phyloP scores from a whole-genome alignment of 306 rosid species.

The Sicyos edulis region DNA sequence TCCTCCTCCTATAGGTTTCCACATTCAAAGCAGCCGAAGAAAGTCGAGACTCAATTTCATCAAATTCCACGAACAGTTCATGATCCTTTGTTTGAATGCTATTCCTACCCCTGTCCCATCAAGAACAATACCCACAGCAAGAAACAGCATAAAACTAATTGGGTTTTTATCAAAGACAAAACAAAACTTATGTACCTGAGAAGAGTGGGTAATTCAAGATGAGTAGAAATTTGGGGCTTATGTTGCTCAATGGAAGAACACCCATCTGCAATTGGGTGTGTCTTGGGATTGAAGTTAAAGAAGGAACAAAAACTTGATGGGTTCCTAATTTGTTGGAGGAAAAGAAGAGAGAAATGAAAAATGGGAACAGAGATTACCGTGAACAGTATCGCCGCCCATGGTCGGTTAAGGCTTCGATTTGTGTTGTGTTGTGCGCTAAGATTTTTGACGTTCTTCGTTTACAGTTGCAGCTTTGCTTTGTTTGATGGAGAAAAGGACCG shows the following conservation, averaged over 20 bases:
- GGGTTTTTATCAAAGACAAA: background rate
- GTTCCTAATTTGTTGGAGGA: background rate
- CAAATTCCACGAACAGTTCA: constrained; percentile 18
- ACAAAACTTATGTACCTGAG: constrained; percentile 25
- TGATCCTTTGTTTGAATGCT: constrained; percentile 35
- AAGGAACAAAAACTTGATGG: background rate
- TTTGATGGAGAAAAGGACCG: no score
- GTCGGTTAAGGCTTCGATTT: background rate
- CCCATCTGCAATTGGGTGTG: constrained; percentile 26
- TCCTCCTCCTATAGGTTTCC: constrained; percentile 32
- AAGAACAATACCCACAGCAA: constrained; percentile 23
- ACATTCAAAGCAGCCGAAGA: constrained; percentile 33
- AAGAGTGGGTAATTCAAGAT: constrained; percentile 14
- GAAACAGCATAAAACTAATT: background rate
- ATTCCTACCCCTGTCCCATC: constrained; percentile 38
- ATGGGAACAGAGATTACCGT: background rate
- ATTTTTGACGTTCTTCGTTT: background rate
- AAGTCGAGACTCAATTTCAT: constrained; percentile 12
- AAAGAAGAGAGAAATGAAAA: background rate
- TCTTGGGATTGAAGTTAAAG: background rate
- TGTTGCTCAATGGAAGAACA: constrained; percentile 32
- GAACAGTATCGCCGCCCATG: constrained; percentile 13
- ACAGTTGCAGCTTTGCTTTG: background rate
- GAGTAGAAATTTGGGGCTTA: constrained; percentile 30
- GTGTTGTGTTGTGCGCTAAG: background rate